Conservation (phyloP, 2,329 filamentous ascomycete species). For the Phaeoacremonium minimum region DNA sequence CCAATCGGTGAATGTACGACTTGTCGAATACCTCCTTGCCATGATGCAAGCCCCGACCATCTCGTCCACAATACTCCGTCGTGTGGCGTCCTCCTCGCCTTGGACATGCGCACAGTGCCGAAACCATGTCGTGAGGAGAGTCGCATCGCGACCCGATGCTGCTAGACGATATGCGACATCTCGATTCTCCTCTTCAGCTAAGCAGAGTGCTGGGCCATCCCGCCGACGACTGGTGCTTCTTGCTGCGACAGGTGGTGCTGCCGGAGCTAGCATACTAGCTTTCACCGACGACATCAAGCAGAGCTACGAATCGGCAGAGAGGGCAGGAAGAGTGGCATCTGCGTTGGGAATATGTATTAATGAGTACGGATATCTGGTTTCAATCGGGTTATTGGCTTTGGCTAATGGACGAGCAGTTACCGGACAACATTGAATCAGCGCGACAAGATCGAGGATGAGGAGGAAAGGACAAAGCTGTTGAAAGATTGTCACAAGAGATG, state of each 20-base stretch:
- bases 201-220: constrained; percentile 9
- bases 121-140: background rate
- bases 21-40: background rate
- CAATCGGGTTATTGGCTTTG: constrained; percentile 8
- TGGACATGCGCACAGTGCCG: background rate
- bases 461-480: constrained; percentile 64
- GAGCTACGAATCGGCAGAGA: constrained; percentile 68
- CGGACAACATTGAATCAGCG: constrained; percentile 73
- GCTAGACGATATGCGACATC: constrained; percentile 16
- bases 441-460: constrained; percentile 56
- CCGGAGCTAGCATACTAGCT: constrained; percentile 42
- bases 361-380: constrained; percentile 55
- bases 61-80: background rate
- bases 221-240: constrained; percentile 32
- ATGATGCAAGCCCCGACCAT: background rate
- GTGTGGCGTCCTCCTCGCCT: background rate
- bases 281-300: constrained; percentile 70
- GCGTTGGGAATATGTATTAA: constrained; percentile 80
- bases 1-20: no score
- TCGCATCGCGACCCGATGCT: background rate
- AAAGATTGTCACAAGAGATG: constrained; percentile 89
- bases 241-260: constrained; percentile 46
- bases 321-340: constrained; percentile 73
- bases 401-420: constrained; percentile 68
- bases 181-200: constrained; percentile 6